Conservation (phyloP, 2,329 filamentous ascomycete genomes). For the Fusarium brachygibbosum region DNA sequence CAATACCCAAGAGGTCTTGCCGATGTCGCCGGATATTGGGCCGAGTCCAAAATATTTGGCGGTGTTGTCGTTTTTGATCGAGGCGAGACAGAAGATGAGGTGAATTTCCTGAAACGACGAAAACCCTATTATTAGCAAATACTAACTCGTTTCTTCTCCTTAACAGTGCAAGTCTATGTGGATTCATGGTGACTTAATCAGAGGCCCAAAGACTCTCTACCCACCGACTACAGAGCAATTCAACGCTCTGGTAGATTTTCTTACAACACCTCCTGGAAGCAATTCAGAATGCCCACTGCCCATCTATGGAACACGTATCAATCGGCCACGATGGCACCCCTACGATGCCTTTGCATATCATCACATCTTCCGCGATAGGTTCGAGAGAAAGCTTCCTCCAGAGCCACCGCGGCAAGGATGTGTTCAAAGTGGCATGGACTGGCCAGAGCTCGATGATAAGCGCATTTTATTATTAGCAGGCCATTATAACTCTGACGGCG, state of each 20-base stretch:
- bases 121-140: background rate
- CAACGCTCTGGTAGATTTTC: background rate
- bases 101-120: background rate
- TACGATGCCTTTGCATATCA: constrained; percentile 20
- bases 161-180: constrained; percentile 24
- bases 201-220: constrained; percentile 18
- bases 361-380: constrained; percentile 36
- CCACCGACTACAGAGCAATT: constrained; percentile 27
- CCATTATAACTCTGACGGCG: background rate
- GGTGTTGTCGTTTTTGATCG: constrained; percentile 26
- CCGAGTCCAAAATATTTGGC: constrained; percentile 26
- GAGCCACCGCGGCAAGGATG: background rate
- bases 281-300: constrained; percentile 6
- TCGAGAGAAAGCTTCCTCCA: background rate
- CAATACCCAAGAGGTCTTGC: constrained; percentile 22
- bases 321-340: constrained; percentile 31
- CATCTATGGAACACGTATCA: constrained; percentile 5
- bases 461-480: background rate
- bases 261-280: background rate
- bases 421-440: background rate
- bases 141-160: background rate
- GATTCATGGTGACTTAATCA: constrained; percentile 17
- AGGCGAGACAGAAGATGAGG: constrained; percentile 24
- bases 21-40: constrained; percentile 29
- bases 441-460: constrained; percentile 15